A percentile compares a stretch with the other conserved stretches of the same genome.
phyloP scores from a whole-genome alignment of 495 filamentous ascomycete species.

The Hypoxylon perforatum region DNA sequence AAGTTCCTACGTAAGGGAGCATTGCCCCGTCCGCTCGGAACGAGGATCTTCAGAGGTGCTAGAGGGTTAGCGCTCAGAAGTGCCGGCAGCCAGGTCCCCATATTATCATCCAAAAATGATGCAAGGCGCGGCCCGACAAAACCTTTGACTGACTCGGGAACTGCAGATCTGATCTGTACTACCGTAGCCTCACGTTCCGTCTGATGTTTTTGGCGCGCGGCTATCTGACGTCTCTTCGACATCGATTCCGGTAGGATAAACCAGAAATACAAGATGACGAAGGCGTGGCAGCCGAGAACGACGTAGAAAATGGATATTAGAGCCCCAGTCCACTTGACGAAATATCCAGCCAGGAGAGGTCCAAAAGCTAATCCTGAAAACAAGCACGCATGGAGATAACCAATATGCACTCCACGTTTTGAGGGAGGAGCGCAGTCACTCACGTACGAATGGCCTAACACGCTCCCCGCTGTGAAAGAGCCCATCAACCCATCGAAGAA shows the following conservation, averaged over 20 bases:
- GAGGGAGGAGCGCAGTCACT: conserved; percentile 86
- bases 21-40: conserved; percentile 72
- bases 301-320: conserved; percentile 82
- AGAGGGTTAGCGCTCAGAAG: conserved; percentile 67
- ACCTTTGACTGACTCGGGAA: conserved; percentile 30
- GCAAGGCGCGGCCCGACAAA: conserved; percentile 29
- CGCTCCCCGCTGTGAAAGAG: conserved; percentile 84
- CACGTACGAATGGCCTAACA: conserved; percentile 84
- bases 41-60: conserved; percentile 80
- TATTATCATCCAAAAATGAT: conserved; percentile 40
- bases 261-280: conserved; percentile 75
- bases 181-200: conserved; percentile 41
- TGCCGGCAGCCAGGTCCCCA: conserved; percentile 54
- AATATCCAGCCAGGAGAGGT: conserved; percentile 78
- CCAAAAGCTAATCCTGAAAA: conserved; percentile 89
- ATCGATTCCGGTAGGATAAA: conserved; percentile 86
- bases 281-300: conserved; percentile 72
- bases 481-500: conserved; percentile 84
- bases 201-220: conserved; percentile 74
- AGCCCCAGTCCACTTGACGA: conserved; percentile 75
- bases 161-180: conserved; percentile 30
- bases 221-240: conserved; percentile 70
- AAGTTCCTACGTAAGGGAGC: conserved; percentile 79
- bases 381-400: conserved; percentile 86
- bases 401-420: conserved; percentile 84